These are phyloP conservation scores for Cutaneotrichosporon arboriforme DNA, from an alignment of 1,284 basidiomycete species.

Conservation along the genomic window DNA sequence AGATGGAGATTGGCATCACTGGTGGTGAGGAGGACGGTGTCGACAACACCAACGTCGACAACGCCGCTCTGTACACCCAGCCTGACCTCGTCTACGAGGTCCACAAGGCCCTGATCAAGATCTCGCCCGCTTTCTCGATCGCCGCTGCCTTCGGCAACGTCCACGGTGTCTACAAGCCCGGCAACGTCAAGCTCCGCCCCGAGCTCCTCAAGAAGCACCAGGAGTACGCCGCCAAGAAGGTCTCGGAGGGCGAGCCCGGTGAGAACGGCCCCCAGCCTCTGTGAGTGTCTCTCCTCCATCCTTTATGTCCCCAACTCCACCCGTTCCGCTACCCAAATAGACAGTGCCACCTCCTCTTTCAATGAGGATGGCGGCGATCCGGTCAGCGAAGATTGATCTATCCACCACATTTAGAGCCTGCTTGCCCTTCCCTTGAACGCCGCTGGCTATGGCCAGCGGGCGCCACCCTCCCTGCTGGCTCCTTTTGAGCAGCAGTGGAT, in stretches of 20 bases:
- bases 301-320: neutral
- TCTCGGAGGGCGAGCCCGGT: conserved; percentile 50
- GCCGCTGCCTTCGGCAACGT: conserved; percentile 91
- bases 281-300: conserved; percentile 52
- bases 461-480: conserved; percentile 20
- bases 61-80: conserved; percentile 91
- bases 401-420: conserved; percentile 44
- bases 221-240: conserved; percentile 64
- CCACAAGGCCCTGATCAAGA: conserved; percentile 71
- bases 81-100: conserved; percentile 95
- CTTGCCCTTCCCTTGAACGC: conserved; percentile 38
- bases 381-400: conserved; percentile 40
- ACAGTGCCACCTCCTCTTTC: conserved; percentile 43
- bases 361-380: conserved; percentile 42
- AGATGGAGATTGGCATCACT: conserved; percentile 99
- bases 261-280: conserved; percentile 58
- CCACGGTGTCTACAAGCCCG: conserved; percentile 92
- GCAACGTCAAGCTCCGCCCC: conserved; percentile 87
- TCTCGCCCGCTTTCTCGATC: conserved; percentile 93
- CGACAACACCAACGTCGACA: conserved; percentile 92
- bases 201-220: conserved; percentile 93
- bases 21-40: conserved; percentile 99
- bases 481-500: conserved; percentile 29
- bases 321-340: conserved; percentile 41
- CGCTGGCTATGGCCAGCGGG: conserved; percentile 16